Percentiles rank a stretch among this genome's conserved stretches.
Conservation (phyloP, 2,329 filamentous ascomycete species). For the Thelonectria rubi region DNA sequence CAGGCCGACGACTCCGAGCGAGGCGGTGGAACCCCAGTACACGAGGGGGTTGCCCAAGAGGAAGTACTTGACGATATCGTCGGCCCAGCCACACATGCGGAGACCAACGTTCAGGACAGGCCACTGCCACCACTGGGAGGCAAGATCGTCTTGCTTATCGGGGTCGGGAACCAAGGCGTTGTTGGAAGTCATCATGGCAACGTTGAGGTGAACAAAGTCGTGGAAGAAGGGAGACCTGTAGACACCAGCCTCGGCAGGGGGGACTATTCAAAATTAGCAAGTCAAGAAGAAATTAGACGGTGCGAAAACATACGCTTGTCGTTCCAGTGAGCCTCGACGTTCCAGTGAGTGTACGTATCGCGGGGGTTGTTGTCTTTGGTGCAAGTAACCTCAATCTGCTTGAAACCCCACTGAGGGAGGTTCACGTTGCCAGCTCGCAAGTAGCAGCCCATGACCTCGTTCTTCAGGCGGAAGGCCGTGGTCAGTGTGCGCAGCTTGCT, state of each 20-base stretch:
- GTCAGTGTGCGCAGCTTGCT: constrained; percentile 90
- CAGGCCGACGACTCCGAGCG: constrained; percentile 76
- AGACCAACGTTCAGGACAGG: constrained; percentile 93
- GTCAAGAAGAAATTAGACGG: not conserved
- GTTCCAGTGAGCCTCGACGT: constrained; percentile 94
- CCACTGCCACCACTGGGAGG: constrained; percentile 99
- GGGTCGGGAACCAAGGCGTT: constrained; percentile 97
- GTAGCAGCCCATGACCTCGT: constrained; percentile 87
- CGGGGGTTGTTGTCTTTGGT: constrained; percentile 90
- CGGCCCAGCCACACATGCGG: constrained; percentile 98
- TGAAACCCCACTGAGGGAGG: constrained; percentile 98
- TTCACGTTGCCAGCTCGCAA: constrained; percentile 95
- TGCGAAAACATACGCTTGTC: constrained; percentile 77
- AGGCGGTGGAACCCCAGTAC: constrained; percentile 92
- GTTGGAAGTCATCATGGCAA: constrained; percentile 99
- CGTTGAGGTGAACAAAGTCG: constrained; percentile 97
- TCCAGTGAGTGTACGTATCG: constrained; percentile 98
- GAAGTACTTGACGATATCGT: constrained; percentile 96
- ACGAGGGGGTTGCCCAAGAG: constrained; percentile 95
- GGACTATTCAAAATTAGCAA: constrained; percentile 65
- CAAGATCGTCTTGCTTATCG: constrained; percentile 98
- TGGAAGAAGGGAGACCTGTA: constrained; percentile 98
- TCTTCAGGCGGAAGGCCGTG: constrained; percentile 88
- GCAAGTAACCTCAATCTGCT: constrained; percentile 98
- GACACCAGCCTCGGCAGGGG: constrained; percentile 84